Base-by-base conservation (phyloP, 2,329 filamentous ascomycete genomes). In the Phialophora expanda region DNA sequence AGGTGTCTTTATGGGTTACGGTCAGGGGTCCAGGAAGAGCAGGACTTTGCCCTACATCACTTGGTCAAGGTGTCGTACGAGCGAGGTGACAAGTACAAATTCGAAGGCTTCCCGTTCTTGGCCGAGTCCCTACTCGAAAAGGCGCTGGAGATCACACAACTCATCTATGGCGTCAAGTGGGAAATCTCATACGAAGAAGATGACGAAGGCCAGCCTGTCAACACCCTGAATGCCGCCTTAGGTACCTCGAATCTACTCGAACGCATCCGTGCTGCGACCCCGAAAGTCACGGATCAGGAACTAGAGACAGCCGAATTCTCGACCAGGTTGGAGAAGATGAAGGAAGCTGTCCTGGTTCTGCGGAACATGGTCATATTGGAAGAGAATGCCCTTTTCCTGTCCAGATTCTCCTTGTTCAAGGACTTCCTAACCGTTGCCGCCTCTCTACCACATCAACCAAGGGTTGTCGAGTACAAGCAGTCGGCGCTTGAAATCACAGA, bases 61-160 rank as follows among this genome's bases (percentile, higher is more conserved):
- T 81, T 98, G 3, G 93, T 98, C 66, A 96, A 97, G 76, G 97
- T 98, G 30, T 97, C 93, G 0, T 95, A 90, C 74, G 93, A 98
- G 77, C 87, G 93, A 51, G 94, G 94, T 54, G 95, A 98, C 76
- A 97, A 97, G 78, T 97, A 96, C 79, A 90, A 92, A 67, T 97
- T 98, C 71, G 93, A 96, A 72, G 91, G 92, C 4, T 98, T 97
- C 72, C 90, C 91, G 1, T 89, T 92, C 9, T 84, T 99, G 30
- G 92, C 92, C 0, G 95, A 98, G 77, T 91, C 91, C 2, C 84
- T 99, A 9, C 88, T 96, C 62, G 90, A 93, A 67, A 96, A 96
- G 75, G 89, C 90, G 1, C 82, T 97, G 57, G 87, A 93, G 68
- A 85, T 96, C 48, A 90, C 90, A 63, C 85, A 84, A 55, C 79